phyloP scores from a whole-genome alignment of 1,284 basidiomycete species.

The Ganoderma sinense region DNA sequence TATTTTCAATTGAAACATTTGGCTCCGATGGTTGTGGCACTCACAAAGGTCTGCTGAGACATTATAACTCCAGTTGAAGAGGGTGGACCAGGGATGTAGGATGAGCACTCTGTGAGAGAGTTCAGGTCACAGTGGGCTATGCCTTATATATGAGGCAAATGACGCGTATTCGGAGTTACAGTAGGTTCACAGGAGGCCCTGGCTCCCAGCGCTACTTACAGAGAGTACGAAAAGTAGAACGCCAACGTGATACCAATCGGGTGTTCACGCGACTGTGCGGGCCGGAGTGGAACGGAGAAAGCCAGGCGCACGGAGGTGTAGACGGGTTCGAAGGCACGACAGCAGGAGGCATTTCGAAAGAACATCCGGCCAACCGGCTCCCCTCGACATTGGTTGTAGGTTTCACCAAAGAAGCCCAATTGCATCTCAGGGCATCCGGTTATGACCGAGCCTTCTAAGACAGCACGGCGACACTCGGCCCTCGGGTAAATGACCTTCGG shows the following conservation, averaged over 20 bases:
- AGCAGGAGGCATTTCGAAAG: background rate
- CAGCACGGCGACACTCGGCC: background rate
- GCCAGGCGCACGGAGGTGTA: background rate
- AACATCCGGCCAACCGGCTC: background rate
- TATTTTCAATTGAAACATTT: background rate
- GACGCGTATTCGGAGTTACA: constrained; percentile 4
- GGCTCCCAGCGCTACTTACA: constrained; percentile 11
- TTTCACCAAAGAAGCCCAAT: background rate
- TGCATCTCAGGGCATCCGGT: background rate
- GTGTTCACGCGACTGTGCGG: constrained; percentile 13
- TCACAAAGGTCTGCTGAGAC: constrained; percentile 8
- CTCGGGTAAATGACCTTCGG: background rate
- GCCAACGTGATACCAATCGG: constrained; percentile 20
- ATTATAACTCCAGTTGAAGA: constrained; percentile 12
- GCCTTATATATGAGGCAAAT: constrained; percentile 25
- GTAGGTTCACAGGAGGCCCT: constrained; percentile 10
- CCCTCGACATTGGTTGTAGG: background rate
- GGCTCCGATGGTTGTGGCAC: background rate
- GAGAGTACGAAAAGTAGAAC: constrained; percentile 8
- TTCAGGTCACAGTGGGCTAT: constrained; percentile 1
- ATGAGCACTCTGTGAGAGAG: constrained; percentile 22
- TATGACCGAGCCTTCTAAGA: background rate
- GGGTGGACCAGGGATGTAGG: background rate
- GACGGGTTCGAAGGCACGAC: background rate
- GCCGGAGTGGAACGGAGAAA: constrained; percentile 20